Percentiles rank a stretch among this genome's conserved stretches.
Evolutionary conservation across 2,329 filamentous ascomycete species (phyloP).

Genomic region (Ceratocystis colombiana): DNA sequence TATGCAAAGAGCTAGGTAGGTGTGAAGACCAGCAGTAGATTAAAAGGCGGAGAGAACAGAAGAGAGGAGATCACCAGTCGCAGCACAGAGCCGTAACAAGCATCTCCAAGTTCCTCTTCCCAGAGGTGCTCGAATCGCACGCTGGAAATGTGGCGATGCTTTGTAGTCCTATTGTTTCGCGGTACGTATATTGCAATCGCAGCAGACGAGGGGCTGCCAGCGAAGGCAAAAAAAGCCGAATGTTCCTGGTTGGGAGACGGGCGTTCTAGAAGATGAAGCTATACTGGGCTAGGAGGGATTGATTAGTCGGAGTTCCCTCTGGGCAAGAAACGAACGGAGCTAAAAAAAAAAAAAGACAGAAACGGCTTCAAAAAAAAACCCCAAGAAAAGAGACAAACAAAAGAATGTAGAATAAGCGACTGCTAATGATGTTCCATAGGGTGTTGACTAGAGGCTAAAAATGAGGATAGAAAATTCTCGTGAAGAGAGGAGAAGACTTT

Average conservation of each 20-base stretch:
- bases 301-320: not conserved
- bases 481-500: not conserved
- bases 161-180: not conserved
- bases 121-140: not conserved
- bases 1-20: not conserved
- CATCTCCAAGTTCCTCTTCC: conserved; percentile 5
- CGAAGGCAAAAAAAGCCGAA: not conserved
- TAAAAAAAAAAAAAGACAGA: conserved; percentile 14
- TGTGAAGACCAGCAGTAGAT: not conserved
- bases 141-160: not conserved
- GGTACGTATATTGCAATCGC: not conserved
- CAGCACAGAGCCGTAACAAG: conserved; percentile 14
- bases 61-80: conserved; percentile 8
- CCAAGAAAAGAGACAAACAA: conserved; percentile 10
- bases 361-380: not conserved
- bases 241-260: not conserved
- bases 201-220: not conserved
- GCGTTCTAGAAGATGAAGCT: conserved; percentile 8
- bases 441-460: not conserved
- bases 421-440: not conserved
- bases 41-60: not conserved
- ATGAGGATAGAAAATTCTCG: not conserved
- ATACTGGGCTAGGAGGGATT: not conserved
- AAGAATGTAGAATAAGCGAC: conserved; percentile 1
- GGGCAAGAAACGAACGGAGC: conserved; percentile 3